phyloP scores from a whole-genome alignment of 129 eudicot species.

The Flaveria robusta region DNA sequence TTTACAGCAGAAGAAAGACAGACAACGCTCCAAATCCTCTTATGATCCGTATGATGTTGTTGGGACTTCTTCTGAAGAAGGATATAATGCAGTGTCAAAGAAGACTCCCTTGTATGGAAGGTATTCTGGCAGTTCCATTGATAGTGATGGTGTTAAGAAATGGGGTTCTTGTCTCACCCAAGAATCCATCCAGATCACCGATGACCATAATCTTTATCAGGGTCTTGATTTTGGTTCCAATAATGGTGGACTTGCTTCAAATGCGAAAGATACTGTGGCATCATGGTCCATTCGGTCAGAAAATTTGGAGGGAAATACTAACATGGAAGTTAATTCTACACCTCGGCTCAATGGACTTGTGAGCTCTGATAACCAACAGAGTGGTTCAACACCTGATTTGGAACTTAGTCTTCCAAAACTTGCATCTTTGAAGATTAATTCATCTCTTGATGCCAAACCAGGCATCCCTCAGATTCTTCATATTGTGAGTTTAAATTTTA shows the following conservation, averaged over 20 bases:
- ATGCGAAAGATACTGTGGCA: conserved; percentile 47
- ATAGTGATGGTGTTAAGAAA: conserved; percentile 83
- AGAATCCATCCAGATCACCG: conserved; percentile 46
- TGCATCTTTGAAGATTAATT: conserved; percentile 41
- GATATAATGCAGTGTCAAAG: conserved; percentile 65
- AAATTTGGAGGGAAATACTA: conserved; percentile 40
- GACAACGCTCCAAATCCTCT: conserved; percentile 71
- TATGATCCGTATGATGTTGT: conserved; percentile 82
- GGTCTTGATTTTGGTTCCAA: conserved; percentile 39
- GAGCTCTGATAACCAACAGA: conserved; percentile 45
- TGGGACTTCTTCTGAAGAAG: conserved; percentile 94
- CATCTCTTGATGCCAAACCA: conserved; percentile 60
- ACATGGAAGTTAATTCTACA: conserved; percentile 46
- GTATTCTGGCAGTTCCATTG: conserved; percentile 74
- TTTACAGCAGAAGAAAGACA: conserved; percentile 86
- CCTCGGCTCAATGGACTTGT: conserved; percentile 58
- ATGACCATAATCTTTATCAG: conserved; percentile 39
- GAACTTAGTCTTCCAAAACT: conserved; percentile 47
- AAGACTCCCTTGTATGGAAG: conserved; percentile 71
- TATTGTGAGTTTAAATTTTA: conserved; percentile 50
- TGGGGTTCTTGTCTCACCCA: conserved; percentile 62
- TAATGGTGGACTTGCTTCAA: conserved; percentile 42
- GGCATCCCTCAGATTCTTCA: conserved; percentile 91
- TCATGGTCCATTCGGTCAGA: conserved; percentile 45
- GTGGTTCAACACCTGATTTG: conserved; percentile 36